These are phyloP conservation scores for Xylariaceae sp. DNA, from an alignment of 2,329 filamentous ascomycete species.

Conservation along the genomic window DNA sequence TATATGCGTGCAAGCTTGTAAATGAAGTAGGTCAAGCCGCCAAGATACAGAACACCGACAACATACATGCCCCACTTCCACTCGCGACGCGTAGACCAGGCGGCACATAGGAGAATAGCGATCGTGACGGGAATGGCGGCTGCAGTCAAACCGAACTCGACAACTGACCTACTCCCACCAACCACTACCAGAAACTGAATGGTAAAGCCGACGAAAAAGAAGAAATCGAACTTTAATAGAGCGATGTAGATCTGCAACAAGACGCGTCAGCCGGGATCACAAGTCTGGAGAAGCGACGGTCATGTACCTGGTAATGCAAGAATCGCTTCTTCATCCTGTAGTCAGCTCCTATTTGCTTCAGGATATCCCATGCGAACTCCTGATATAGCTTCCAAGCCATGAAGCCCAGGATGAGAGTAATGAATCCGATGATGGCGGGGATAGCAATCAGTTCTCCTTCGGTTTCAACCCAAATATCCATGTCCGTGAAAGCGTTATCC, in stretches of 20 bases:
- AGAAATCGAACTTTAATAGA: slow-evolving; percentile 97
- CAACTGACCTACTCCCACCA: slow-evolving; percentile 57
- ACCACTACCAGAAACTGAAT: slow-evolving; percentile 97
- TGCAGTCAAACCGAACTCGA: slow-evolving; percentile 82
- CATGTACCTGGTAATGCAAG: slow-evolving; percentile 83
- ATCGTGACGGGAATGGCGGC: slow-evolving; percentile 90
- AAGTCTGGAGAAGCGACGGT: neutral
- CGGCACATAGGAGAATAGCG: slow-evolving; percentile 77
- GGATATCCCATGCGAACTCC: slow-evolving; percentile 98
- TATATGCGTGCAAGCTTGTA: slow-evolving; percentile 99
- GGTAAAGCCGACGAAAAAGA: slow-evolving; percentile 99
- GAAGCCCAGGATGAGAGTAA: slow-evolving; percentile 67
- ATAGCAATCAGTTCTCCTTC: slow-evolving; percentile 78
- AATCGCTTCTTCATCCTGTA: slow-evolving; percentile 95
- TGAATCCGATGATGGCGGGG: slow-evolving; percentile 74
- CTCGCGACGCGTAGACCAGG: slow-evolving; percentile 79
- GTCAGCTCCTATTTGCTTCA: slow-evolving; percentile 98
- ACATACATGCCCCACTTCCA: slow-evolving; percentile 70
- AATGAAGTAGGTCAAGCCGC: slow-evolving; percentile 88
- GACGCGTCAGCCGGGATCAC: slow-evolving; percentile 21
- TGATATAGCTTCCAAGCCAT: slow-evolving; percentile 94
- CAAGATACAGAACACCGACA: slow-evolving; percentile 82
- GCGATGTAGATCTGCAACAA: slow-evolving; percentile 88
- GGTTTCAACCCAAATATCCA: slow-evolving; percentile 63
- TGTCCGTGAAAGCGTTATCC: slow-evolving; percentile 41